phyloP scores from a whole-genome alignment of 495 filamentous ascomycete genomes.

The Penicillium malachiteum region DNA sequence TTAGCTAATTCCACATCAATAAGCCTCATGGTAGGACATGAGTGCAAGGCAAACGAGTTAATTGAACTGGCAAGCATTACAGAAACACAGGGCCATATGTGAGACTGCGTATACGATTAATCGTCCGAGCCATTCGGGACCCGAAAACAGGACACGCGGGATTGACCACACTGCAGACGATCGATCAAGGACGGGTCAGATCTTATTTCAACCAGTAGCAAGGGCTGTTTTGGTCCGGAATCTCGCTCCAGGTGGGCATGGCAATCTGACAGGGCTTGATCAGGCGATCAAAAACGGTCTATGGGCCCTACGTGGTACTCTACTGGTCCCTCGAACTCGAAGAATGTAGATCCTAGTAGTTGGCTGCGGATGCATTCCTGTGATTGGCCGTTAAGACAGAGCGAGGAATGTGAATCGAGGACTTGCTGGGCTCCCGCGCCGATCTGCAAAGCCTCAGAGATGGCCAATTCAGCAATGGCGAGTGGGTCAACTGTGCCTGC shows the following conservation, averaged over 20 bases:
- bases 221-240: background rate
- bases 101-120: too few relatives aligned
- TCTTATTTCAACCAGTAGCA: background rate
- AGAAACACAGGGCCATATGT: background rate
- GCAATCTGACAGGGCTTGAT: background rate
- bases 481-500: too few relatives aligned
- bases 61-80: background rate
- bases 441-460: background rate
- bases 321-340: slow-evolving; percentile 1
- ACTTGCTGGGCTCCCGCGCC: background rate
- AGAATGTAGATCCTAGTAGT: slow-evolving; percentile 20
- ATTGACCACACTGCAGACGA: slow-evolving; percentile 3
- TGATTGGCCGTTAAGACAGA: slow-evolving; percentile 7
- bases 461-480: background rate
- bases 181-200: background rate
- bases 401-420: background rate
- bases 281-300: background rate
- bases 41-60: too few relatives aligned
- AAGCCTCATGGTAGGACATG: too few relatives aligned
- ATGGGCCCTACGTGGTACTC: background rate
- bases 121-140: background rate
- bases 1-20: too few relatives aligned
- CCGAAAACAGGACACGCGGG: background rate
- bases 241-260: background rate
- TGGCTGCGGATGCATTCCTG: background rate